Base-by-base conservation (phyloP, 2,329 filamentous ascomycete genomes). In the Ophiostoma sp. region DNA sequence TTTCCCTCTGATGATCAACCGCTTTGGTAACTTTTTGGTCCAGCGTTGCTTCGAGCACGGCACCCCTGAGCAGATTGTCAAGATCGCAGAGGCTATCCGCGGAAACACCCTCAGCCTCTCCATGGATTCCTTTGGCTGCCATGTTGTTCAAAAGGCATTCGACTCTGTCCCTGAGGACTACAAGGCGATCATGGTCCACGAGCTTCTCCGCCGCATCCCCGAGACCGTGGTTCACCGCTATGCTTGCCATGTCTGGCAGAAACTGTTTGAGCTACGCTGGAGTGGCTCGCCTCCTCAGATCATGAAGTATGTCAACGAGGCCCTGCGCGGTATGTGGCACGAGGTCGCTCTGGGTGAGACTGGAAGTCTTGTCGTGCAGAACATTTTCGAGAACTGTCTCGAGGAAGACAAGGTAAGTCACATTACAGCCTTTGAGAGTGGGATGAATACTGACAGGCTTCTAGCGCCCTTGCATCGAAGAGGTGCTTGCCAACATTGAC, bases 21-120 rank as follows among this genome's bases (percentile, higher is more conserved):
- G 95, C 70, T 99, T 99, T 80, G 95, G 95, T 54, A 99, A 99
- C 81, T 99, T 99, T 79, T 86, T 99, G 69, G 93, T 99, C 67
- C 95, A 99, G 81, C 93, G 95, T 76, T 99, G 95, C 84, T 99
- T 99, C 78, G 96, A 99, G 80, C 95, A 99, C 78, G 95, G 96
- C 68, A 96, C 94, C 17, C 89, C 92, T 0, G 94, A 97, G 76
- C 95, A 99, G 79, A 89, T 99, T 75, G 89, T 97, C 79, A 91
- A 93, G 75, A 99, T 99, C 79, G 95, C 95, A 39, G 90, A 96
- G 78, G 89, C 93, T 36, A 97, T 99, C 76, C 90, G 94, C 75
- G 94, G 94, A 70, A 96, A 97, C 76, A 97, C 94, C 17, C 84
- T 99, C 74, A 95, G 88, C 73, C 86, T 99, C 68, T 98, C 94